A percentile compares a stretch with the other conserved stretches of the same genome.
Conservation (phyloP, 2,329 filamentous ascomycete genomes). For the Alternaria tenuissima region DNA sequence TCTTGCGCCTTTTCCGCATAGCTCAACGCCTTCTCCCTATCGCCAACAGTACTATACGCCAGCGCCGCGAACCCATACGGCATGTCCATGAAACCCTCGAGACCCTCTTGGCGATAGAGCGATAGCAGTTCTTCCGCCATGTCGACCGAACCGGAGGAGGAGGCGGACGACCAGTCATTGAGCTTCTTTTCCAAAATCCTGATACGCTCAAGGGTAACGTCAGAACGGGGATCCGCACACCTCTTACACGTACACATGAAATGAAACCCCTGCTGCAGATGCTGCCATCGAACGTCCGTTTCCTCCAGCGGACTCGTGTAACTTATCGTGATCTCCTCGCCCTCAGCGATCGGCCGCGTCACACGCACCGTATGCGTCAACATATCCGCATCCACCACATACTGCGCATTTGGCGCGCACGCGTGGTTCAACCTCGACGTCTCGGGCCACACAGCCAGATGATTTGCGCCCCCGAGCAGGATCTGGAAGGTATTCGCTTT, state of each 20-base stretch:
- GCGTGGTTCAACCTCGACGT: conserved; percentile 54
- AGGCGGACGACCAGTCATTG: conserved; percentile 41
- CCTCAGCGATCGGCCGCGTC: conserved; percentile 42
- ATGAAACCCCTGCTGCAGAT: conserved; percentile 48
- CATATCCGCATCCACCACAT: conserved; percentile 46
- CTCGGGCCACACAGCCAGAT: conserved; percentile 51
- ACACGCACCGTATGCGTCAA: conserved; percentile 54
- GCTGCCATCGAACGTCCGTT: conserved; percentile 38
- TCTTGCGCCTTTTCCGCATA: conserved; percentile 50
- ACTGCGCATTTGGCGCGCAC: conserved; percentile 52
- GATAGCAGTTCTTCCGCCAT: conserved; percentile 46
- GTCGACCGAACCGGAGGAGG: conserved; percentile 19
- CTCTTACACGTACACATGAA: conserved; percentile 53
- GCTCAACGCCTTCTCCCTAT: conserved; percentile 31
- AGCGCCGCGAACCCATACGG: conserved; percentile 53
- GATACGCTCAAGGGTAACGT: conserved; percentile 43
- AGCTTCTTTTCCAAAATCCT: conserved; percentile 39
- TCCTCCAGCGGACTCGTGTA: conserved; percentile 47
- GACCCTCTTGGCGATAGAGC: conserved; percentile 48
- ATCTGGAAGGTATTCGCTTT: conserved; percentile 50
- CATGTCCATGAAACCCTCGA: conserved; percentile 52
- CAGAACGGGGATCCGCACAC: conserved; percentile 44
- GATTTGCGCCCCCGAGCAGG: conserved; percentile 34
- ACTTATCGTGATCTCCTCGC: conserved; percentile 55
- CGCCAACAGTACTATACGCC: conserved; percentile 49